A percentile compares a stretch with the other conserved stretches of the same genome.
These are phyloP conservation scores for Pyrus pyrifolia DNA, from an alignment of 306 rosid species.

Conservation along the genomic window DNA sequence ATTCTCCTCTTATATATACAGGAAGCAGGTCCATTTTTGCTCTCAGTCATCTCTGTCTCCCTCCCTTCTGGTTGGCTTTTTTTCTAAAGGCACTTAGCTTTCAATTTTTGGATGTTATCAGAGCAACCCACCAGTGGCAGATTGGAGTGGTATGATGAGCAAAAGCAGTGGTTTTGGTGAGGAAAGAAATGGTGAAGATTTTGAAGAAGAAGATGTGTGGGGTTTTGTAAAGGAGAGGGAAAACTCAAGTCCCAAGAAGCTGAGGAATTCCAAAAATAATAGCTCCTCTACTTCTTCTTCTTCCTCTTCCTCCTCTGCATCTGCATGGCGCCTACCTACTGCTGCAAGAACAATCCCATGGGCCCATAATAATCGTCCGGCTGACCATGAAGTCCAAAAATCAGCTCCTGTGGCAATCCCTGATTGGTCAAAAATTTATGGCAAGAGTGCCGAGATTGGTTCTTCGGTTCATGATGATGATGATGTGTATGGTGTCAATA, in stretches of 20 bases:
- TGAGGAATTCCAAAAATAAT: constrained; percentile 5
- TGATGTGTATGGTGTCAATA: not conserved
- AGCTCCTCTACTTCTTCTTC: constrained; percentile 20
- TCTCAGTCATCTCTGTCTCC: not conserved
- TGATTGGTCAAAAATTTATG: constrained; percentile 87
- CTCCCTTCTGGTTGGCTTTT: constrained; percentile 2
- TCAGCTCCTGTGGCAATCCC: constrained; percentile 73
- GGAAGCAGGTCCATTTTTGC: constrained; percentile 14
- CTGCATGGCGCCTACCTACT: constrained; percentile 40
- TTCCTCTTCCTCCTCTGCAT: constrained; percentile 18
- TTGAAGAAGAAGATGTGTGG: constrained; percentile 67
- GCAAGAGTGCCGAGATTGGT: constrained; percentile 31
- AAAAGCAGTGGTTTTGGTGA: constrained; percentile 29
- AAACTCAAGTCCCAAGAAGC: no score
- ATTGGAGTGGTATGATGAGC: constrained; percentile 27
- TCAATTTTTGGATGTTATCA: constrained; percentile 7
- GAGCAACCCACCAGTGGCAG: constrained; percentile 48
- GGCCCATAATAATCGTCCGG: constrained; percentile 14
- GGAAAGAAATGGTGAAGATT: constrained; percentile 32
- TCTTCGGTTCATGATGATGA: constrained; percentile 11
- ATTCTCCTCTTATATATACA: constrained; percentile 24
- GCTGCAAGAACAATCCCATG: constrained; percentile 51
- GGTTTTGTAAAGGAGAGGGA: constrained; percentile 4
- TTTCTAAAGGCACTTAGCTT: not conserved
- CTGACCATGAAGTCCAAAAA: constrained; percentile 31